Evolutionary conservation across 2,329 filamentous ascomycete species (phyloP), one percentile per base, ranked within the genome.

Genomic region (Apiospora malaysiana): DNA sequence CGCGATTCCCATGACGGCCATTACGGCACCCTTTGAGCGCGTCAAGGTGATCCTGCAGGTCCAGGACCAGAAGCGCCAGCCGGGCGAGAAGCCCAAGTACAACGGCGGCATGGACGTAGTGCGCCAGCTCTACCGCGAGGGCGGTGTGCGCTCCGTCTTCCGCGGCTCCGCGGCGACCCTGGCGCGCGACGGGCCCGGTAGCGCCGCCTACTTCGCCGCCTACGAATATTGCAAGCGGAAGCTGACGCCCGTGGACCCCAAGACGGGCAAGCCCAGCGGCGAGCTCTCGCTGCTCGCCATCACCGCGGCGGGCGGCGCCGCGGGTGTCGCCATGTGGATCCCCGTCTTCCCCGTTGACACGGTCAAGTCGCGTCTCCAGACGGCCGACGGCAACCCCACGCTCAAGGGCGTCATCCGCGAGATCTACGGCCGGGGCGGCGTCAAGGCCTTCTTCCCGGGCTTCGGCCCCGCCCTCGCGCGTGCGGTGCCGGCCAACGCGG

Each of bases 1-100:
- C 79, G 96, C 96, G 72, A 93, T 99, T 72, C 96, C 96, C 78
- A 97, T 97, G 94, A 99, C 96, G 4, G 84, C 94, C 82, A 98
- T 99, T 85, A 98, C 96, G n/a, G 96, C 96, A 5, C 96, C 96
- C 72, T 98, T 99, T 81, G 96, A 99, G 88, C 95, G 96, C 79
- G 94, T 99, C 77, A 99, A 99, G 85, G 95, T 99, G 70, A 94
- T 99, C 74, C 91, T 99, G 1, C 96, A 99, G 83, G 97, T 98
- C 76, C 96, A 98, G 84, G 95, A 94, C 78, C 94, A 98, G 83
- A 85, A 88, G 69, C 91, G 96, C 51, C 90, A 91, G 0, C 93
- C 95, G 0, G 95, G 95, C 78, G 93, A 98, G 85, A 97, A 97
- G 83, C 95, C 94, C 21, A 94, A 93, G 79, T 98, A 98, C 87